Conservation (phyloP, 345 rosid species). For the Geranium rotundifolium region DNA sequence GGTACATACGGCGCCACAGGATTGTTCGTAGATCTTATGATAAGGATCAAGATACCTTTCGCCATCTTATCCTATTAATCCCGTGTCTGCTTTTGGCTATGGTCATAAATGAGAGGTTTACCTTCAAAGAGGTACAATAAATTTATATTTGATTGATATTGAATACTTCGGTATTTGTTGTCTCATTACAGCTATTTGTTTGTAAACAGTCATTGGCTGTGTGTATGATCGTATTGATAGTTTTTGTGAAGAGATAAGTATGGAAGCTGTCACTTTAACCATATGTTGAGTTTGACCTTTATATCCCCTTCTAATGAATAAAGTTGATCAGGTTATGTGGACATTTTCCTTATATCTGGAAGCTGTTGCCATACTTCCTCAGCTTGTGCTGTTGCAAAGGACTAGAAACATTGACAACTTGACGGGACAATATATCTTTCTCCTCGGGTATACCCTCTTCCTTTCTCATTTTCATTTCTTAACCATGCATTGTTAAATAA, state of each 20-base stretch:
- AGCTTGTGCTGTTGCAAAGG: conserved; percentile 68
- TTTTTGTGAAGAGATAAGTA: too few species aligned
- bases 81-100: conserved; percentile 68
- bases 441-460: conserved; percentile 52
- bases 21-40: conserved; percentile 33
- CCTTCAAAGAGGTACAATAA: conserved; percentile 5
- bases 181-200: too few species aligned
- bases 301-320: background rate
- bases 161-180: too few species aligned
- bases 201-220: background rate
- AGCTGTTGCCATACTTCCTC: conserved; percentile 81
- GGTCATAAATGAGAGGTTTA: conserved; percentile 48
- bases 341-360: conserved; percentile 64
- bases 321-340: conserved; percentile 48
- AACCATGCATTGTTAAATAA: background rate
- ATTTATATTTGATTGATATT: too few species aligned
- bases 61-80: conserved; percentile 45
- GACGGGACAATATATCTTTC: conserved; percentile 68
- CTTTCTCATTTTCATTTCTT: conserved; percentile 1
- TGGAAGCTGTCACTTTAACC: background rate
- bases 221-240: background rate
- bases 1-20: conserved; percentile 43
- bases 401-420: conserved; percentile 72
- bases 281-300: background rate
- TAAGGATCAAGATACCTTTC: conserved; percentile 52